Base-by-base conservation (phyloP, 2,329 filamentous ascomycete genomes). In the Penicillium oxalicum region DNA sequence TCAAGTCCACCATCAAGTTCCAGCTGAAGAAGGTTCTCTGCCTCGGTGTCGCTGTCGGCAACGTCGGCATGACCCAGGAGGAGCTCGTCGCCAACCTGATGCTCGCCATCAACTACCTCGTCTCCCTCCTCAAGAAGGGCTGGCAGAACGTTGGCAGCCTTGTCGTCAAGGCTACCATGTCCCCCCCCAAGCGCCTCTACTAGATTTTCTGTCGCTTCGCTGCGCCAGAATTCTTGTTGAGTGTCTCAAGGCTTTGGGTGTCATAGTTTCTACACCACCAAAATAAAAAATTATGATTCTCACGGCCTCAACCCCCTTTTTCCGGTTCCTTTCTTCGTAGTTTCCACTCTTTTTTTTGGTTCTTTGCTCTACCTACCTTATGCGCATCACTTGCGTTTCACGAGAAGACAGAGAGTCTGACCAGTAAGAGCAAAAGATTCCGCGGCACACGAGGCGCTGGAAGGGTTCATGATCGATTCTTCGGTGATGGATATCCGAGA, bases 1-100 rank as follows among this genome's bases (percentile, higher is more conserved):
- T 98, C 84, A 97, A 96, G 87, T 95, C 89, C 68, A 98, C 93
- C 77, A 97, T 98, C 87, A 98, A 98, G 87, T 98, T 98, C 87
- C 91, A 98, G 84, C 83, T 98, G 71, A 98, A 98, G 89, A 98
- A 98, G 88, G 93, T 98, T 75, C 84, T 98, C 67, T 98, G 93
- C 84, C 91, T 98, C 84, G 93, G 91, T 87, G 91, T 97, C 74
- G 93, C 93, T 67, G 88, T 98, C 71, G 93, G 93, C 73, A 95
- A 98, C 78, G 93, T 98, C 68, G 90, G 86, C 69, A 98, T 98
- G 93, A 87, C 82, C 61, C 80, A 89, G 79, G 93, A 98, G 71
- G 88, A 96, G 82, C 80, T 98, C 64, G 86, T 98, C 65, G 87
- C 83, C 73, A 98, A 98, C 87, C 91, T 97, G 79, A 98, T 98